phyloP scores from a whole-genome alignment of 192 early-diverging fungal species.

The Backusella psychrophila region DNA sequence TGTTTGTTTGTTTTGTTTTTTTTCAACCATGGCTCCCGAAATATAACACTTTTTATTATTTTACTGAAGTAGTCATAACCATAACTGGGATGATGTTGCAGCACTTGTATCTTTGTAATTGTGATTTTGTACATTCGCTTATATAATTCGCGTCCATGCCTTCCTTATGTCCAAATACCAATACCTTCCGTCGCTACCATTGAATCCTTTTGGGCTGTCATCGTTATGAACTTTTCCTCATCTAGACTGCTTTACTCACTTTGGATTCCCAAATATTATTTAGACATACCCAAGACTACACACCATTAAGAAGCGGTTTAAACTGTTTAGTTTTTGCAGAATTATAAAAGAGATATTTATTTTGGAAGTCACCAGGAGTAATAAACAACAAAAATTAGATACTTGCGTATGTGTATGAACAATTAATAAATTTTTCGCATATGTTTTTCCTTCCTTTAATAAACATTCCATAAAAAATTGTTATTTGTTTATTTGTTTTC shows the following conservation, averaged over 20 bases:
- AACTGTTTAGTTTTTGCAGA: conserved; percentile 80
- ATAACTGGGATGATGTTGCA: conserved; percentile 63
- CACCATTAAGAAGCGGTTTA: conserved; percentile 85
- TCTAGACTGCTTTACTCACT: conserved; percentile 23
- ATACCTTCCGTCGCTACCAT: not conserved
- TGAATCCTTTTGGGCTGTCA: not conserved
- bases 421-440: not conserved
- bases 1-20: no score
- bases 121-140: conserved; percentile 80
- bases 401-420: not conserved
- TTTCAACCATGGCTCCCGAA: no score
- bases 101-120: conserved; percentile 66
- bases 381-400: not conserved
- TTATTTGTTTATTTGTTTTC: not conserved
- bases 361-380: conserved; percentile 18
- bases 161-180: conserved; percentile 55
- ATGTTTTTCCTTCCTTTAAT: not conserved
- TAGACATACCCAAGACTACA: conserved; percentile 65
- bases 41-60: no score
- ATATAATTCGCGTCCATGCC: conserved; percentile 78
- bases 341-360: conserved; percentile 68
- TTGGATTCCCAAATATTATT: conserved; percentile 67
- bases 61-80: conserved; percentile 16
- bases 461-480: not conserved
- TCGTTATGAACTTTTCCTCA: not conserved